Base-by-base conservation (phyloP, 306 rosid genomes). In the Dicorynia guianensis region DNA sequence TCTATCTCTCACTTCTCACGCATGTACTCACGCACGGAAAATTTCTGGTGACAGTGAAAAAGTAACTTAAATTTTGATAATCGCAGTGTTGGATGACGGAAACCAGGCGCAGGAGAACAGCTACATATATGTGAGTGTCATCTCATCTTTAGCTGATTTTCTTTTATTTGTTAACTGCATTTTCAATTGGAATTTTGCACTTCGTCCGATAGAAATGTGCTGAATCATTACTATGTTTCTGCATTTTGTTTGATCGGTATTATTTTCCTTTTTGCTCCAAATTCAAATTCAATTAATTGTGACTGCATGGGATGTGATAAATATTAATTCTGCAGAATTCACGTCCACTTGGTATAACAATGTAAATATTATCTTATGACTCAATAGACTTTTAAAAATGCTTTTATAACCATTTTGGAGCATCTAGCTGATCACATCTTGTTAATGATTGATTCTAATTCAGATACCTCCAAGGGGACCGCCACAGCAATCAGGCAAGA, bases 391-490 rank as follows among this genome's bases (percentile, higher is more conserved):
- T 49, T 11, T 20, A 43, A 36, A 20, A 11, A 65, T 72, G 56
- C 50, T 61, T 36, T n/a, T 42, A 18, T 67, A 14, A 8, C 25
- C 11, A 13, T 39, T n/a, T 52, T 8, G 52, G 70, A 60, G 57
- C 61, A 65, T 56, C 55, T 35, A 61, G 55, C 44, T 80, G 72
- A 39, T 76, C 63, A 25, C 3, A 11, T 77, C 46, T 65, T 33
- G 20, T 63, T 68, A 58, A 77, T 54, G 61, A 63, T 74, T 62
- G 18, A 54, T 56, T 49, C 13, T 66, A 9, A 12, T 83, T 83
- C 85, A 92, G 99, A 85, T 95, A 69, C 97, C 97, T 71, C 96
- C 97, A 0, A 86, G 99, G 80, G 97, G 90, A 69, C 76, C 85
- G 77, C 69, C 96, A 0, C 93, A 84, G 80, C 96, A 92, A 52